phyloP scores from a whole-genome alignment of 176 grass and related monocot genomes.

The Leersia perrieri region DNA sequence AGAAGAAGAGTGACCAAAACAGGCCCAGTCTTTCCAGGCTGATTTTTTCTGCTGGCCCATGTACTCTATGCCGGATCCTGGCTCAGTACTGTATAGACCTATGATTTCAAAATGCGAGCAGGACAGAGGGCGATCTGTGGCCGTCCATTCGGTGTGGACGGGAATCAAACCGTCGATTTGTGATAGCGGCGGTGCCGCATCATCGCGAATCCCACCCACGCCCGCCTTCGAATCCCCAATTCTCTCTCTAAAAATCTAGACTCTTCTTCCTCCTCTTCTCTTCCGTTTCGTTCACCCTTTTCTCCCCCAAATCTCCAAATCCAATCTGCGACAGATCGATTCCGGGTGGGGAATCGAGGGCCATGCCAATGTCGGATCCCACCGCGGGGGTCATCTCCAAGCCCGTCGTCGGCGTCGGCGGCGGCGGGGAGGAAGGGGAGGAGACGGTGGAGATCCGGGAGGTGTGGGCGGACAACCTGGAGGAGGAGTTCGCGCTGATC shows the following conservation, averaged over 20 bases:
- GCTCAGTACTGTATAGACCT: no score
- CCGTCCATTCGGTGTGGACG: background rate
- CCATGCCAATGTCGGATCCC: conserved; percentile 34
- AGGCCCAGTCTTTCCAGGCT: no score
- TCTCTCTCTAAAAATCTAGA: conserved; percentile 32
- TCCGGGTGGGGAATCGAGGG: background rate
- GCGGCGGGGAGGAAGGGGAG: conserved; percentile 41
- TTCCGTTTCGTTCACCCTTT: no score
- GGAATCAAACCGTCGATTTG: conserved; percentile 9
- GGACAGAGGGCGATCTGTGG: background rate
- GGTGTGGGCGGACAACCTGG: conserved; percentile 94
- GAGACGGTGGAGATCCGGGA: conserved; percentile 96
- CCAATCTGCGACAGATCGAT: conserved; percentile 8
- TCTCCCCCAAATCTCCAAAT: conserved; percentile 12
- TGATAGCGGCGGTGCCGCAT: conserved; percentile 30
- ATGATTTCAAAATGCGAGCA: background rate
- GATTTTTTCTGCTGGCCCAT: no score
- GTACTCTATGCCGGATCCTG: no score
- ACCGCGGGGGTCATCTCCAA: conserved; percentile 26
- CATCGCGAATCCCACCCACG: conserved; percentile 9
- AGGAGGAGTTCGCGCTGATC: conserved; percentile 85
- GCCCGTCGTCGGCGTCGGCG: conserved; percentile 17
- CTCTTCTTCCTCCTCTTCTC: background rate
- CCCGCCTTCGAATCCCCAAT: background rate
- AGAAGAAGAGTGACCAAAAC: no score